Base-by-base conservation (phyloP, 1,139 yeast genomes). In the Debaryomyces udenii region DNA sequence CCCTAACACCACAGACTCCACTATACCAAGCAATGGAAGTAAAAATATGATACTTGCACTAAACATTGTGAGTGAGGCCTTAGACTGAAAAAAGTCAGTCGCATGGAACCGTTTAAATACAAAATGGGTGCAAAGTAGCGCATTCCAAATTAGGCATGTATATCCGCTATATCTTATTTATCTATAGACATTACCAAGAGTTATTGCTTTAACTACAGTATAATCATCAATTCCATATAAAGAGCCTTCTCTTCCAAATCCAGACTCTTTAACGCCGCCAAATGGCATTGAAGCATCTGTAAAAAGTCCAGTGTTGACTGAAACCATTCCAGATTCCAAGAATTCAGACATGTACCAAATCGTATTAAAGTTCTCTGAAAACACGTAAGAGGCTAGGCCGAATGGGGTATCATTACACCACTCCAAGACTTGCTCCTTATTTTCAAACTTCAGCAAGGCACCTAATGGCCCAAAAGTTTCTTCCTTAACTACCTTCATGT, bases 211-310 rank as follows among this genome's bases (percentile, higher is more conserved):
- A 31, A 70, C 51, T 7, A 66, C 67, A 6, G 71, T 61, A 52
- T 72, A 72, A 51, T 72, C 78, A 36, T 71, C 75, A 45, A 70
- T 55, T 23, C 78, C 78, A 48, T 70, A 64, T 47, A 68, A 59
- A 2, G 77, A 70, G n/a, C 78, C 78, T 53, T 73, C 78, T 57
- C 78, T 70, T 33, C 78, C 78, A 46, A 72, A 71, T 0, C 78
- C 78, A 33, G 76, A 70, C 43, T 70, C 73, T 41, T 70, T 70
- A 31, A 73, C 64, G 9, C 78, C 78, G n/a, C 78, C 78, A 48
- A 73, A 73, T 22, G 78, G 78, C 48, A 72, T 54, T 6, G 76
- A 68, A n/a, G 75, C 74, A 46, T 73, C 77, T 10, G 76, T 67
- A 47, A 73, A 68, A 6, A 63, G 55, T 2, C 77, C 78, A 4